These are phyloP conservation scores for Globisporangium perplexum DNA, from an alignment of 352 stramenopile genomes.

Conservation along the genomic window DNA sequence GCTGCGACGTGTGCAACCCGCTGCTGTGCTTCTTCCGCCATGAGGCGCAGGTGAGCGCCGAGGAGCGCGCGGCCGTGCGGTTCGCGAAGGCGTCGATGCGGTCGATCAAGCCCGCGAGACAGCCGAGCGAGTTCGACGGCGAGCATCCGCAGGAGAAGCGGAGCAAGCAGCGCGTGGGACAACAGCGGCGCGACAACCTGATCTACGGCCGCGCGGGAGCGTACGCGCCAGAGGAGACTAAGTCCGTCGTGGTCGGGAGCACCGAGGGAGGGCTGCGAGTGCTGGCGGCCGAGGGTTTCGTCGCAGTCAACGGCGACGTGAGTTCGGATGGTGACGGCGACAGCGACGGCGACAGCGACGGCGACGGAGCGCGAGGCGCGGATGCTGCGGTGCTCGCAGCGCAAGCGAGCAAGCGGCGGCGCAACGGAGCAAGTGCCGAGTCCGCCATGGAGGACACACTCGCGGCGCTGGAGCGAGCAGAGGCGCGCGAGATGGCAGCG, in stretches of 20 bases:
- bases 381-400: background rate
- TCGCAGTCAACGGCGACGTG: slow-evolving; percentile 44
- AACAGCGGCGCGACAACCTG: slow-evolving; percentile 37
- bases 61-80: slow-evolving; percentile 9
- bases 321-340: slow-evolving; percentile 29
- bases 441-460: slow-evolving; percentile 26
- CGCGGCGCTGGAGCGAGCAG: slow-evolving; percentile 35
- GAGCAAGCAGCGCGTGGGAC: slow-evolving; percentile 19
- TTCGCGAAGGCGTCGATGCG: slow-evolving; percentile 11
- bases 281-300: slow-evolving; percentile 42
- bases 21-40: slow-evolving; percentile 48
- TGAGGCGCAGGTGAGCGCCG: slow-evolving; percentile 13
- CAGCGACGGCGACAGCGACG: slow-evolving; percentile 1
- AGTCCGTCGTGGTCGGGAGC: slow-evolving; percentile 34
- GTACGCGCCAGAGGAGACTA: slow-evolving; percentile 43
- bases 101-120: background rate
- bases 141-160: slow-evolving; percentile 5
- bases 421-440: background rate
- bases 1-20: slow-evolving; percentile 57
- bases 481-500: slow-evolving; percentile 12
- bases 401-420: background rate
- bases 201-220: slow-evolving; percentile 35
- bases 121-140: background rate
- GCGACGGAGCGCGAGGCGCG: background rate
- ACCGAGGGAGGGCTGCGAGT: slow-evolving; percentile 3